These are phyloP conservation scores for Wickerhamomyces tratensis DNA, from an alignment of 805 yeast genomes.

Conservation along the genomic window DNA sequence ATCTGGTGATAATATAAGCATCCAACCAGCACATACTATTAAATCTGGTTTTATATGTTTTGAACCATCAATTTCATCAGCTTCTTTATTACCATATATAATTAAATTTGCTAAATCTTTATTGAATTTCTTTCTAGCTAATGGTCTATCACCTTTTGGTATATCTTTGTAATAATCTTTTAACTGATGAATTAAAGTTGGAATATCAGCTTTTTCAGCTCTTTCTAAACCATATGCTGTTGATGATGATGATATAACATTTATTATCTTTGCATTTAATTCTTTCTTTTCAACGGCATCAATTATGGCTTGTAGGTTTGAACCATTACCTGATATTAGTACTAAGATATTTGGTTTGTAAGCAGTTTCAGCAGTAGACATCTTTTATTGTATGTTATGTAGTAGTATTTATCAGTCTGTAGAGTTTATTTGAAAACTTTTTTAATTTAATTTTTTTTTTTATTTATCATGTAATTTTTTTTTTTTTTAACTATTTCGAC, in stretches of 20 bases:
- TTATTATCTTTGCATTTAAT: conserved; percentile 47
- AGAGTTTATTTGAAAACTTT: no score
- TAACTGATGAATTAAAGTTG: conserved; percentile 64
- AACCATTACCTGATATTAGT: conserved; percentile 88
- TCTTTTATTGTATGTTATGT: no score
- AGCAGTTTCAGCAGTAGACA: no score
- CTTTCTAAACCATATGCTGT: conserved; percentile 84
- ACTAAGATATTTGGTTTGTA: conserved; percentile 34
- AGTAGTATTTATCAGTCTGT: no score
- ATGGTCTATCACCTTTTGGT: conserved; percentile 56
- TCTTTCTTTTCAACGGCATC: conserved; percentile 45
- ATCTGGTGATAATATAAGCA: conserved; percentile 77
- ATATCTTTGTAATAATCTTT: conserved; percentile 66
- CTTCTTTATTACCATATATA: conserved; percentile 31
- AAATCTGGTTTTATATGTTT: conserved; percentile 57
- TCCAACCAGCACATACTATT: conserved; percentile 98
- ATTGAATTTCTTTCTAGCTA: conserved; percentile 66
- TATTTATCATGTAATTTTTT: no score
- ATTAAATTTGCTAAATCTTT: conserved; percentile 66
- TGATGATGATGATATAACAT: conserved; percentile 78
- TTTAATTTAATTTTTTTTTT: no score
- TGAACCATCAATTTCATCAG: conserved; percentile 4
- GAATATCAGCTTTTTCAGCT: conserved; percentile 60
- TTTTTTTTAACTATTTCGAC: no score
- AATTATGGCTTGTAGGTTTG: conserved; percentile 91